Evolutionary conservation across 1,284 basidiomycete genomes (phyloP), one percentile per base, ranked within the genome.

Genomic region (Sanghuangporus sanghuang): DNA sequence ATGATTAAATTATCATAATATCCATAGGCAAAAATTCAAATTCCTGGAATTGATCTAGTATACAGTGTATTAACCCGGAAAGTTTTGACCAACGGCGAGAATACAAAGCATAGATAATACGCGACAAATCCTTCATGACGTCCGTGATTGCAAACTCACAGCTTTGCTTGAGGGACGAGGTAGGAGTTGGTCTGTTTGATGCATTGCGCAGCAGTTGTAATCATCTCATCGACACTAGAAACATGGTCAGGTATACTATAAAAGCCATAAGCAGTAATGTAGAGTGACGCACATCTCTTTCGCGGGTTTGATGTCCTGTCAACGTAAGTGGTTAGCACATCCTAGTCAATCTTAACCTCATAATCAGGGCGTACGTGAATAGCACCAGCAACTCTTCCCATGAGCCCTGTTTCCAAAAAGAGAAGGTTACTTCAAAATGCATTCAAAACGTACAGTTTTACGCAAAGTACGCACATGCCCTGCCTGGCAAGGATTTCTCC

Each of bases 331-430:
- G n/a, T 54, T 18, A 60, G 59, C 39, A 16, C 36, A 38, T 32
- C 50, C 52, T 55, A 14, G 46, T 46, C 40, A 32, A 39, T 16
- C 44, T 55, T 44, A 53, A 5, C n/a, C 44, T 27, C 49, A 55
- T 39, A 55, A 46, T 46, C 11, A 52, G 62, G 14, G 76, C 80
- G 62, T 61, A 85, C 85, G 60, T 85, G 80, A 68, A 95, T 89
- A 35, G 88, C 80, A 21, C 86, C 93, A 16, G 90, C 90, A 3
- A 93, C 91, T 70, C 85, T 87, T n/a, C 93, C 93, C 91, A 94
- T 95, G 18, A 94, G 74, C 89, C 89, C 90, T 85, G 67, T 64
- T 39, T 65, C 27, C 62, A 50, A 56, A 61, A 54, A 64, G 42
- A 27, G 7, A 64, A 63, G 55, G 27, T 21, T 23, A 62, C 18